These are phyloP conservation scores for Backusella psychrophila DNA, from an alignment of 192 early-diverging fungal genomes.

Conservation along the genomic window DNA sequence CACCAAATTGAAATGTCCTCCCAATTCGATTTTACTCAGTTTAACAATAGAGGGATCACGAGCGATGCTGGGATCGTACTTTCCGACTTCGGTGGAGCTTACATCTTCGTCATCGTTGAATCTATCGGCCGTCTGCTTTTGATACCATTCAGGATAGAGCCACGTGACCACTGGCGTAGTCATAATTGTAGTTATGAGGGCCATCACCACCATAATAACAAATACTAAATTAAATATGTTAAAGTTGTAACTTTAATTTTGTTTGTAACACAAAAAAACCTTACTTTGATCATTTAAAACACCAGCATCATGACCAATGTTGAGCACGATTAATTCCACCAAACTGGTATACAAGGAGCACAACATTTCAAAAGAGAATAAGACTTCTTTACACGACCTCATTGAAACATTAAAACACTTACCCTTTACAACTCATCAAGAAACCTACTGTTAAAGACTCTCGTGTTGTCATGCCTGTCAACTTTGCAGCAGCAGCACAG, in stretches of 20 bases:
- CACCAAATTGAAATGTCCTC: constrained; percentile 33
- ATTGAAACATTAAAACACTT: not conserved
- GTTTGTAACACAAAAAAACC: not conserved
- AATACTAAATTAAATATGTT: constrained; percentile 33
- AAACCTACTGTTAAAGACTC: constrained; percentile 85
- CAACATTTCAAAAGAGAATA: no score
- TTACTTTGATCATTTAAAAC: constrained; percentile 68
- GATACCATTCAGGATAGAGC: constrained; percentile 74
- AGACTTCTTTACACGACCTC: no score
- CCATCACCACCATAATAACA: constrained; percentile 50
- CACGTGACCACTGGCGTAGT: constrained; percentile 75
- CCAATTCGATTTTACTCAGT: not conserved
- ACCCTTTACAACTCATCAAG: constrained; percentile 95
- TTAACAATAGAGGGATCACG: constrained; percentile 4
- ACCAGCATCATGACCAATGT: constrained; percentile 83
- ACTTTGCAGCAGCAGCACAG: constrained; percentile 63
- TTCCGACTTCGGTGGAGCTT: not conserved
- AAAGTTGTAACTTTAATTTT: not conserved
- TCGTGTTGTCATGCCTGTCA: constrained; percentile 73
- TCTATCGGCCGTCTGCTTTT: constrained; percentile 33
- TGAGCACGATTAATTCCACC: constrained; percentile 94
- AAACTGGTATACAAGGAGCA: constrained; percentile 44
- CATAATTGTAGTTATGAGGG: constrained; percentile 76
- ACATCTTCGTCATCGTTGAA: not conserved
- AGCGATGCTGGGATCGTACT: constrained; percentile 7